Conservation (phyloP, 441 rosid species). For the Bocquillonia castaneifolia region DNA sequence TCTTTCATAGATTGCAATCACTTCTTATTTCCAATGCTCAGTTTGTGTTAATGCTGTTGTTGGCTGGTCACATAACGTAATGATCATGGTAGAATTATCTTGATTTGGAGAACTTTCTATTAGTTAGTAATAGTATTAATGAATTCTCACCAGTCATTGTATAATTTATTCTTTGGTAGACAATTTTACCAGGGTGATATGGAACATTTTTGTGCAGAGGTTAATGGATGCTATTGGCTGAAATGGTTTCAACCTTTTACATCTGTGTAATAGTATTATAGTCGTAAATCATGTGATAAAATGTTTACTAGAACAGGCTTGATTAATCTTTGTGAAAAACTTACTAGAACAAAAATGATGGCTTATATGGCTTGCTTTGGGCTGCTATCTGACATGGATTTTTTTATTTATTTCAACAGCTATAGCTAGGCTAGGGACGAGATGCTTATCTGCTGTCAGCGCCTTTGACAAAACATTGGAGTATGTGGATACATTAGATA, state of each 20-base stretch:
- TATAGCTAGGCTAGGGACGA: slow-evolving; percentile 64
- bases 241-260: too few species aligned
- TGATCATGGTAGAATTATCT: neutral
- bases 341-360: neutral
- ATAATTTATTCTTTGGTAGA: too few species aligned
- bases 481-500: slow-evolving; percentile 57
- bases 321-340: neutral
- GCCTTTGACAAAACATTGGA: slow-evolving; percentile 79
- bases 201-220: neutral
- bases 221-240: neutral
- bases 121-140: too few species aligned
- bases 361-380: neutral
- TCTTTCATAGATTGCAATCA: neutral
- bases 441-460: slow-evolving; percentile 82
- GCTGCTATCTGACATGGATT: neutral
- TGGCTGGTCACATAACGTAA: slow-evolving; percentile 2
- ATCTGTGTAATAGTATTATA: too few species aligned
- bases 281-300: neutral
- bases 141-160: too few species aligned
- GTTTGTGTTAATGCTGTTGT: slow-evolving; percentile 3
- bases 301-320: neutral
- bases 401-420: slow-evolving; percentile 43
- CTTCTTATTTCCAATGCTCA: neutral
- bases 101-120: neutral
- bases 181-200: too few species aligned